phyloP scores from a whole-genome alignment of 441 rosid species.

The Bruguiera hainesii region DNA sequence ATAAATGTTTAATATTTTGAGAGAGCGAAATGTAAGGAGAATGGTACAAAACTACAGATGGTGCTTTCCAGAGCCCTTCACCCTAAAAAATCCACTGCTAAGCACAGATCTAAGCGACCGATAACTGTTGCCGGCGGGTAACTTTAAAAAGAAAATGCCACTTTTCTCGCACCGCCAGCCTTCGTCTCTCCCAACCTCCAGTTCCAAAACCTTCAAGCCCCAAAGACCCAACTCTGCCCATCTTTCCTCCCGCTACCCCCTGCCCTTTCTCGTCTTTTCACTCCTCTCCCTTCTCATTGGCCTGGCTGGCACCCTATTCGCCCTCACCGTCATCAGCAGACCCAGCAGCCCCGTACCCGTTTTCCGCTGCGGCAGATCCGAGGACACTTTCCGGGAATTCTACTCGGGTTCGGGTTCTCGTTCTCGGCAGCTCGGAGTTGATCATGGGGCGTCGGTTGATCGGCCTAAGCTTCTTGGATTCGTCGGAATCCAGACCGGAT shows the following conservation, averaged over 20 bases:
- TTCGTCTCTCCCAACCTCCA: conserved; percentile 20
- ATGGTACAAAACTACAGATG: too few relatives aligned
- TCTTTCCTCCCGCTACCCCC: conserved; percentile 28
- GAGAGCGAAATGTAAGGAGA: too few relatives aligned
- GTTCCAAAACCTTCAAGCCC: conserved; percentile 39
- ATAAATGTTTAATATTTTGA: too few relatives aligned
- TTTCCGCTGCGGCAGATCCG: conserved; percentile 56
- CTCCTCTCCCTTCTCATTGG: conserved; percentile 49
- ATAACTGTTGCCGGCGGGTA: background rate
- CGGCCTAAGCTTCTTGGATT: conserved; percentile 64
- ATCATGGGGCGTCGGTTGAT: conserved; percentile 27
- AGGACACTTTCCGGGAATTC: conserved; percentile 46
- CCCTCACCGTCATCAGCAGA: conserved; percentile 39
- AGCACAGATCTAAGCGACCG: background rate
- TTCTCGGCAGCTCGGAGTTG: conserved; percentile 35
- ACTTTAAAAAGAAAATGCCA: conserved; percentile 31
- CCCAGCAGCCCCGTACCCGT: conserved; percentile 33
- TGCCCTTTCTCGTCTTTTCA: conserved; percentile 42
- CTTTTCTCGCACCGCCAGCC: conserved; percentile 42
- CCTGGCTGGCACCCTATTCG: conserved; percentile 50
- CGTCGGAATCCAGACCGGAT: conserved; percentile 77
- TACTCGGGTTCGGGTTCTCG: conserved; percentile 23
- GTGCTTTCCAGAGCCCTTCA: too few relatives aligned
- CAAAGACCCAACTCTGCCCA: conserved; percentile 26
- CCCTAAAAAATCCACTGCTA: too few relatives aligned